Percentiles rank a stretch among this genome's conserved stretches.
phyloP scores from a whole-genome alignment of 2,329 filamentous ascomycete species.

The Colletotrichum sublineola region DNA sequence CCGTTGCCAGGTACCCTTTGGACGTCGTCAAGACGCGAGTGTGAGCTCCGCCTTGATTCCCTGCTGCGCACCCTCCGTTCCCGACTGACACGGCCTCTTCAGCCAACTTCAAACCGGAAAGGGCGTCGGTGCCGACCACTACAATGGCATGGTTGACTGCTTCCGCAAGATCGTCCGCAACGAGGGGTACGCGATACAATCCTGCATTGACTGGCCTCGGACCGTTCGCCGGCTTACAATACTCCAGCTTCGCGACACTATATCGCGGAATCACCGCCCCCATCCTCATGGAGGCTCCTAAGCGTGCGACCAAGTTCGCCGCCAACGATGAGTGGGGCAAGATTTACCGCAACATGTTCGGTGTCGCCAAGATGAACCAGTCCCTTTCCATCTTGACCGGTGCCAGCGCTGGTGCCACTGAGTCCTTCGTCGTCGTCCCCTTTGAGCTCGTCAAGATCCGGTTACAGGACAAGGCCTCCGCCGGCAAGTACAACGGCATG shows the following conservation, averaged over 20 bases:
- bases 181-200: constrained; percentile 78
- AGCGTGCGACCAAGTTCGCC: constrained; percentile 98
- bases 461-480: constrained; percentile 93
- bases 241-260: constrained; percentile 80
- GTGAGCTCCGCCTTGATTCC: constrained; percentile 65
- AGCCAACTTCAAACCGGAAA: constrained; percentile 89
- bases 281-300: constrained; percentile 95
- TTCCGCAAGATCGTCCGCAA: constrained; percentile 97
- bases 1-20: constrained; percentile 86
- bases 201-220: not conserved
- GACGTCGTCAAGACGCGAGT: constrained; percentile 99
- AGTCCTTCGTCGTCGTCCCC: constrained; percentile 96
- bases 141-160: constrained; percentile 98
- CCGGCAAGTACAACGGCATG: constrained; percentile 88
- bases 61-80: constrained; percentile 41
- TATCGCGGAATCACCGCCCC: constrained; percentile 97
- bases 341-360: constrained; percentile 91
- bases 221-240: constrained; percentile 28
- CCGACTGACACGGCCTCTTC: constrained; percentile 46
- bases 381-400: constrained; percentile 92
- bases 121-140: constrained; percentile 81
- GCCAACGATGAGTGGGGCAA: constrained; percentile 99
- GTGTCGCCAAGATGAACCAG: constrained; percentile 89
- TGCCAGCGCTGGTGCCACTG: constrained; percentile 93
- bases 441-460: constrained; percentile 99